phyloP scores from a whole-genome alignment of 495 filamentous ascomycete genomes.

The Durotheca rogersii region DNA sequence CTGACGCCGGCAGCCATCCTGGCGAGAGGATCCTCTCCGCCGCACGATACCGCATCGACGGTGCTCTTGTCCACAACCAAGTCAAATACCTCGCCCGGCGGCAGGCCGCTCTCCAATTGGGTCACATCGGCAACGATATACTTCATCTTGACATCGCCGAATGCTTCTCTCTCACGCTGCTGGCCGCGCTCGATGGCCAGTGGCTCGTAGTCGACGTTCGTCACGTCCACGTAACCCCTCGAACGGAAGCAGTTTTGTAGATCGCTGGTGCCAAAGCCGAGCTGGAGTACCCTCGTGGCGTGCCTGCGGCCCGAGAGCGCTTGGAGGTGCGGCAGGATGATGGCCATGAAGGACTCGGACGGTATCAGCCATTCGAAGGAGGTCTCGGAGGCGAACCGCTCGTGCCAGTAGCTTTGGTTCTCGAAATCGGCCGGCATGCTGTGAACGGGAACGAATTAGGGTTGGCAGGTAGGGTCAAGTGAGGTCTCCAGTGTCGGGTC shows the following conservation, averaged over 20 bases:
- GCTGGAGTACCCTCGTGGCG: constrained; percentile 35
- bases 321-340: constrained; percentile 35
- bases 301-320: background rate
- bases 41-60: constrained; percentile 44
- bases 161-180: constrained; percentile 32
- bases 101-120: constrained; percentile 17
- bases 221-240: constrained; percentile 37
- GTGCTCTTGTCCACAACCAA: constrained; percentile 47
- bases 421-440: constrained; percentile 39
- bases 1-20: constrained; percentile 34
- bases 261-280: constrained; percentile 47
- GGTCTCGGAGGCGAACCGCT: constrained; percentile 39
- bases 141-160: constrained; percentile 38
- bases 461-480: background rate
- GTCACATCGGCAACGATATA: constrained; percentile 43
- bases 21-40: constrained; percentile 29
- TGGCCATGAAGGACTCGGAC: constrained; percentile 37
- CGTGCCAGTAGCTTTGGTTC: constrained; percentile 44
- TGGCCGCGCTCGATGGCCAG: constrained; percentile 40
- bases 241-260: constrained; percentile 39
- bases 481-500: no score
- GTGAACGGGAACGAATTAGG: background rate
- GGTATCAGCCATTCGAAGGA: constrained; percentile 45
- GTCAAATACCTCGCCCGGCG: constrained; percentile 15
- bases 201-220: constrained; percentile 47